Evolutionary conservation across 176 grass and related monocot genomes (phyloP).

Genomic region (Ananas comosus): DNA sequence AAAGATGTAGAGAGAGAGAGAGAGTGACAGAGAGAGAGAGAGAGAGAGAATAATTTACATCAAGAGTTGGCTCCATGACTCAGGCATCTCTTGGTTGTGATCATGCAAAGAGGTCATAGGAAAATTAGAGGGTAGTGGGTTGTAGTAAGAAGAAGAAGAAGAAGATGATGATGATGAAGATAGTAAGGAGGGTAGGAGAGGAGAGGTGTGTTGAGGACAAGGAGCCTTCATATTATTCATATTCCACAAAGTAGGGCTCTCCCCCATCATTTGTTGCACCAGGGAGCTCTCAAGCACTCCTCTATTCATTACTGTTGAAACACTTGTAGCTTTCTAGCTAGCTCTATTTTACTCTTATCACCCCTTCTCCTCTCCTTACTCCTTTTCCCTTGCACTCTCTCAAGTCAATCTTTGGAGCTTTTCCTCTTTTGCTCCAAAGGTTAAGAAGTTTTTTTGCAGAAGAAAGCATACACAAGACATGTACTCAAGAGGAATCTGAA

Average conservation of each 20-base stretch:
- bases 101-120: constrained; percentile 26
- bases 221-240: constrained; percentile 60
- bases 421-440: constrained; percentile 7
- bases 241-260: constrained; percentile 53
- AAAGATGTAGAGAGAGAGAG: constrained; percentile 6
- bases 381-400: constrained; percentile 8
- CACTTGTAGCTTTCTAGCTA: neutral
- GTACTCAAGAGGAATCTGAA: constrained; percentile 37
- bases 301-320: constrained; percentile 44
- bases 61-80: constrained; percentile 53
- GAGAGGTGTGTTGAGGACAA: constrained; percentile 27
- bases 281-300: constrained; percentile 51
- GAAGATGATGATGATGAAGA: neutral
- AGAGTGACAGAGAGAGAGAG: constrained; percentile 3
- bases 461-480: constrained; percentile 19
- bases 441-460: neutral
- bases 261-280: constrained; percentile 54
- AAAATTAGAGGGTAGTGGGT: constrained; percentile 24
- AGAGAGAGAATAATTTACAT: constrained; percentile 25
- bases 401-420: constrained; percentile 44
- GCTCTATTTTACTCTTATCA: constrained; percentile 16
- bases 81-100: constrained; percentile 24
- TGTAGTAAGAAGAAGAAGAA: constrained; percentile 43
- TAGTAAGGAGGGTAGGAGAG: constrained; percentile 5
- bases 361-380: constrained; percentile 14